Conservation (phyloP, 768 basidiomycete species). For the Amanita pseudoporphyria region DNA sequence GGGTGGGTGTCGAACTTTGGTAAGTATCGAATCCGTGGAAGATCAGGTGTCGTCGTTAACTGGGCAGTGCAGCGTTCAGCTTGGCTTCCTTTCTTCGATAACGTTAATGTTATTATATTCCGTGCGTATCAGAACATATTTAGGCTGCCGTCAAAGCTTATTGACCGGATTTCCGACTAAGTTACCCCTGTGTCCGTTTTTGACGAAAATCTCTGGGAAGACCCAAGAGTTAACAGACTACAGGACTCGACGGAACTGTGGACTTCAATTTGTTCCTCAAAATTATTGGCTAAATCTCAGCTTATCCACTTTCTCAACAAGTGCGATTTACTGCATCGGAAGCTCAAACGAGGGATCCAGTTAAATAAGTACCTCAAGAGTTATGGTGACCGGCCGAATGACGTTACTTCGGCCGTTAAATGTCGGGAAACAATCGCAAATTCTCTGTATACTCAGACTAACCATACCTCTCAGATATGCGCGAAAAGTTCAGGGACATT, state of each 20-base stretch:
- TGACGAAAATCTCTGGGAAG: slow-evolving; percentile 66
- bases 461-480: slow-evolving; percentile 35
- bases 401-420: slow-evolving; percentile 48
- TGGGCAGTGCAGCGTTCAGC: slow-evolving; percentile 45
- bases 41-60: not conserved
- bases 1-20: slow-evolving; percentile 61
- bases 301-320: slow-evolving; percentile 61
- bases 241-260: slow-evolving; percentile 68
- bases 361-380: slow-evolving; percentile 53
- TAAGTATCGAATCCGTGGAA: slow-evolving; percentile 19
- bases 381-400: slow-evolving; percentile 63
- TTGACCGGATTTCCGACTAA: too few relatives aligned
- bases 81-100: slow-evolving; percentile 77
- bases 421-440: slow-evolving; percentile 29
- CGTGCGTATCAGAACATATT: slow-evolving; percentile 20
- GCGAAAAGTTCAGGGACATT: slow-evolving; percentile 62
- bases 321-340: slow-evolving; percentile 58
- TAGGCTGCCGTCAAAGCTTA: not conserved
- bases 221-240: slow-evolving; percentile 58
- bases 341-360: slow-evolving; percentile 48
- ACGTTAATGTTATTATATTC: slow-evolving; percentile 74
- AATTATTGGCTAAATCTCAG: slow-evolving; percentile 49
- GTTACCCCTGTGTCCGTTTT: slow-evolving; percentile 75
- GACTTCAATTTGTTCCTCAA: slow-evolving; percentile 59
- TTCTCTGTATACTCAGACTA: not conserved